phyloP scores from a whole-genome alignment of 225 moss, liverwort and hornwort species.

The Antitrichia curtipendula region DNA sequence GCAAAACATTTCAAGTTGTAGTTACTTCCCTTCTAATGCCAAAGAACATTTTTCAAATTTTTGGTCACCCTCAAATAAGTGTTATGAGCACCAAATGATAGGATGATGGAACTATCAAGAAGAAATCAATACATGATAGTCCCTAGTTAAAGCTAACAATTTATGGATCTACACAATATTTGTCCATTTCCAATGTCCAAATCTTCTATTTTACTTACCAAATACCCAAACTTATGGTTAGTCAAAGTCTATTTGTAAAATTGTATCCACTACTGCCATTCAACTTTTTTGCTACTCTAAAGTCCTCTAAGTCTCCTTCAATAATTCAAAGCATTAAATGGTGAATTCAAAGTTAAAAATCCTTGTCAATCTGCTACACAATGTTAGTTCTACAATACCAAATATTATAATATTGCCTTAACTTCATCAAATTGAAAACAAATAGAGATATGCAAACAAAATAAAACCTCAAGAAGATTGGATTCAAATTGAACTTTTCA shows the following conservation, averaged over 20 bases:
- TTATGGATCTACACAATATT: background rate
- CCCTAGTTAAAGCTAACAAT: background rate
- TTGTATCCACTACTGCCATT: background rate
- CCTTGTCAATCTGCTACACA: background rate
- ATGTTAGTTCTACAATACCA: background rate
- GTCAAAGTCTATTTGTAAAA: background rate
- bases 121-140: too few species aligned
- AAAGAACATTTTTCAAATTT: background rate
- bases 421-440: background rate
- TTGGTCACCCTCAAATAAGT: background rate
- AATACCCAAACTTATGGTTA: background rate
- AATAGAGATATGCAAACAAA: background rate
- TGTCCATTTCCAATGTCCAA: background rate
- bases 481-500: background rate
- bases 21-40: background rate
- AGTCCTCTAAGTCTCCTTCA: background rate
- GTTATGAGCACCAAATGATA: rapidly evolving
- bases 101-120: rapidly evolving
- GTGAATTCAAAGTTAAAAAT: background rate
- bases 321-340: background rate
- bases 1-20: background rate
- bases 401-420: background rate
- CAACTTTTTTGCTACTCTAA: background rate
- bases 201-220: background rate
- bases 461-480: background rate